These are phyloP conservation scores for Suhomyces bolitotheri DNA, from an alignment of 1,139 yeast species.

Conservation along the genomic window DNA sequence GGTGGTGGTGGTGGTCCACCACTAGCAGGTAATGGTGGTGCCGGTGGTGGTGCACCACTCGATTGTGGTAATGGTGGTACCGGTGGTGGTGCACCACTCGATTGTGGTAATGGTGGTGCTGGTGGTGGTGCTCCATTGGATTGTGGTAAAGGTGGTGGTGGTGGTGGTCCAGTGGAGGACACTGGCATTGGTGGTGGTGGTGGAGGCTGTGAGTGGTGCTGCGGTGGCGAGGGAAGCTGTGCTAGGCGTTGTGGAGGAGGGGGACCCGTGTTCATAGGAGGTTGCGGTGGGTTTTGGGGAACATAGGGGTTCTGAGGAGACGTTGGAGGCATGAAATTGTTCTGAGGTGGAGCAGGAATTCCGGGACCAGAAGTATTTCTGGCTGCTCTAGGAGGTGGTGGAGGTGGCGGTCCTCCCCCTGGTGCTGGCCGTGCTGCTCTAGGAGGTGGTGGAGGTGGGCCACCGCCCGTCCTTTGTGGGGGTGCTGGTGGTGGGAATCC, in stretches of 20 bases:
- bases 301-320: slow-evolving; percentile 10
- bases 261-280: no score
- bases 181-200: slow-evolving; percentile 15
- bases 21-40: slow-evolving; percentile 23
- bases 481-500: slow-evolving; percentile 25
- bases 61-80: slow-evolving; percentile 14
- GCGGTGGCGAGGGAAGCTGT: slow-evolving; percentile 22
- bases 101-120: slow-evolving; percentile 7
- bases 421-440: slow-evolving; percentile 29
- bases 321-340: neutral
- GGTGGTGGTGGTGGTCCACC: slow-evolving; percentile 30
- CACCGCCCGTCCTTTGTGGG: slow-evolving; percentile 25
- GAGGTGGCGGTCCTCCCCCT: slow-evolving; percentile 16
- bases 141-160: neutral
- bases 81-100: slow-evolving; percentile 15
- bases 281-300: slow-evolving; percentile 17
- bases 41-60: slow-evolving; percentile 24
- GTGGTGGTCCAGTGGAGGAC: slow-evolving; percentile 1
- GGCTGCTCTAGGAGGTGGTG: slow-evolving; percentile 24
- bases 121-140: slow-evolving; percentile 1
- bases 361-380: slow-evolving; percentile 11
- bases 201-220: slow-evolving; percentile 17
- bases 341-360: slow-evolving; percentile 5
- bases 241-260: no score
- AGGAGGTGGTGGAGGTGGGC: slow-evolving; percentile 31